Evolutionary conservation across 164 flowering plant species (phyloP).

Genomic region (Echeveria elegans): DNA sequence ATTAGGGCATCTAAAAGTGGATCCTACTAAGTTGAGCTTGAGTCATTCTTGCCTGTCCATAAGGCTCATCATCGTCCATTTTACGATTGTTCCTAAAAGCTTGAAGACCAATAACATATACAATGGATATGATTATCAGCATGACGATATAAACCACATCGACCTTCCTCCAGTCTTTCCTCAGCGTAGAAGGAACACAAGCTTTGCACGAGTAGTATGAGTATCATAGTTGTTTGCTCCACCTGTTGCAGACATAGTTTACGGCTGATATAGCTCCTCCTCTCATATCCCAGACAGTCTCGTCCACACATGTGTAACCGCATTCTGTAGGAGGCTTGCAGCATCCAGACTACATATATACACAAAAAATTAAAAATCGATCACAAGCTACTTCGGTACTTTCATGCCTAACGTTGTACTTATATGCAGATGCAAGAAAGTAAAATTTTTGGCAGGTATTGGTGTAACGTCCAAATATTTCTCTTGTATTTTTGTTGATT

Average conservation of each 20-base stretch:
- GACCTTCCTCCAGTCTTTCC: slow-evolving; percentile 93
- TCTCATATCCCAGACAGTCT: slow-evolving; percentile 55
- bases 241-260: slow-evolving; percentile 42
- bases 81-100: slow-evolving; percentile 64
- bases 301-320: slow-evolving; percentile 47
- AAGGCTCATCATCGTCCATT: slow-evolving; percentile 70
- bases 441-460: not conserved
- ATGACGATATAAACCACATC: slow-evolving; percentile 70
- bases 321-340: slow-evolving; percentile 96
- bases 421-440: not conserved
- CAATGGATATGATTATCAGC: slow-evolving; percentile 57
- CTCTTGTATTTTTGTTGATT: too few species aligned
- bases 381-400: not conserved
- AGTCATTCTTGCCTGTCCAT: slow-evolving; percentile 70
- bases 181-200: slow-evolving; percentile 71
- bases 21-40: slow-evolving; percentile 61
- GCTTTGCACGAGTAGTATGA: slow-evolving; percentile 84
- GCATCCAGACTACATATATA: slow-evolving; percentile 66
- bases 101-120: slow-evolving; percentile 59
- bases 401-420: not conserved
- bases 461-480: not conserved
- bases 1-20: slow-evolving; percentile 27
- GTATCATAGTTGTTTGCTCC: slow-evolving; percentile 80
- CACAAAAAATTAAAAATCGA: not conserved
- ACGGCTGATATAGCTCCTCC: slow-evolving; percentile 20